phyloP scores from a whole-genome alignment of 345 rosid species.

The Eucalyptus grandis region DNA sequence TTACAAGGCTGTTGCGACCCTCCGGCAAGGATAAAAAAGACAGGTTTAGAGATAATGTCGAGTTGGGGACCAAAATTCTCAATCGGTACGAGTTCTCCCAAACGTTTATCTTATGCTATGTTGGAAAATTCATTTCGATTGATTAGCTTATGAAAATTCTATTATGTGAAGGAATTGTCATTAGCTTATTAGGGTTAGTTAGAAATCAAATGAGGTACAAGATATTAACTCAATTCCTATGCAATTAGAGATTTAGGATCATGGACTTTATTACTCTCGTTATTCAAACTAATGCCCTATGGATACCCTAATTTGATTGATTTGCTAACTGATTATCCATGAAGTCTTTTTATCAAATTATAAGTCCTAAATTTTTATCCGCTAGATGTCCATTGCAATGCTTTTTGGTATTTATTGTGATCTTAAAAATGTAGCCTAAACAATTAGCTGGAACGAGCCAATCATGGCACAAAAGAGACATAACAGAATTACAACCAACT shows the following conservation, averaged over 20 bases:
- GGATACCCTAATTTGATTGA: not conserved
- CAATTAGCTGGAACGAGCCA: not conserved
- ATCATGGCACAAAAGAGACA: not conserved
- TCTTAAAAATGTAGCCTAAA: not conserved
- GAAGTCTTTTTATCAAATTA: not conserved
- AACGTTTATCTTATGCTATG: not conserved
- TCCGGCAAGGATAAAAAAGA: not conserved
- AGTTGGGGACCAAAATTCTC: not conserved
- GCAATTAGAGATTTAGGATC: not conserved
- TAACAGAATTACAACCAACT: not conserved
- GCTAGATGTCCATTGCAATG: not conserved
- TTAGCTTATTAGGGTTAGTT: fast-evolving
- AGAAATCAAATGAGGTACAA: not conserved
- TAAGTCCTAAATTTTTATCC: not conserved
- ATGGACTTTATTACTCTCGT: fast-evolving
- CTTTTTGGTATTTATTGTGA: too few species aligned
- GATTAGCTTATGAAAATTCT: not conserved
- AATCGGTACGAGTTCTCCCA: fast-evolving
- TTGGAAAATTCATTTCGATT: not conserved
- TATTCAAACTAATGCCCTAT: not conserved
- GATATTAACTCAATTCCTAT: not conserved
- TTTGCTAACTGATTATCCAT: not conserved
- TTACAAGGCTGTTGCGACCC: not conserved
- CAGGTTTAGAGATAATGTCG: not conserved
- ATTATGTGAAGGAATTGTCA: not conserved